Evolutionary conservation across 1,139 yeast genomes (phyloP).

Genomic region (Candida mesenterica): DNA sequence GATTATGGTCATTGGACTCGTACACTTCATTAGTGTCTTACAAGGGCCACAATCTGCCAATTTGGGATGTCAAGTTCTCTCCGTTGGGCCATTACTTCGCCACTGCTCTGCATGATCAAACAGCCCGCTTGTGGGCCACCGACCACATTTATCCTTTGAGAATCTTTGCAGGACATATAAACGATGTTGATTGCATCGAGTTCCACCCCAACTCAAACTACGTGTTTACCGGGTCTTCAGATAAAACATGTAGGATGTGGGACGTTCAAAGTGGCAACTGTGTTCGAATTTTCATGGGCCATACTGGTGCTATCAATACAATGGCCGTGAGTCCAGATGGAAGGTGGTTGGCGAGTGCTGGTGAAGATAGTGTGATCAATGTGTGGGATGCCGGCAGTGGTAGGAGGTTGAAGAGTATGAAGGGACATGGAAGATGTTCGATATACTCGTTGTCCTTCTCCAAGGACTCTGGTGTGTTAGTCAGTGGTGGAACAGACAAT

Average conservation of each 20-base stretch:
- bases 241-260: constrained; percentile 98
- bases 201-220: constrained; percentile 97
- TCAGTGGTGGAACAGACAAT: constrained; percentile 91
- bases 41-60: constrained; percentile 94
- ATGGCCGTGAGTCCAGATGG: constrained; percentile 96
- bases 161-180: constrained; percentile 95
- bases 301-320: constrained; percentile 81
- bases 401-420: constrained; percentile 73
- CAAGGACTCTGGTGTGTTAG: constrained; percentile 82
- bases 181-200: constrained; percentile 92
- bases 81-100: constrained; percentile 98
- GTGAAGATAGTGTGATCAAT: constrained; percentile 86
- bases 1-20: constrained; percentile 94
- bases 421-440: constrained; percentile 89
- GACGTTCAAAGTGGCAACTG: constrained; percentile 86
- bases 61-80: constrained; percentile 95
- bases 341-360: constrained; percentile 92
- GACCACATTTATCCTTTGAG: constrained; percentile 96
- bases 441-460: constrained; percentile 85
- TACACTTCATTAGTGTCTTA: constrained; percentile 88
- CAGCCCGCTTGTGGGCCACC: constrained; percentile 96
- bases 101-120: constrained; percentile 95
- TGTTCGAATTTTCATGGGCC: constrained; percentile 93
- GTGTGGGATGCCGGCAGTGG: constrained; percentile 97
- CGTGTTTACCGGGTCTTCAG: constrained; percentile 91